Evolutionary conservation across 139 green algal genomes (phyloP), one percentile per base, ranked within the genome.

Genomic region (Haematococcus sp.): DNA sequence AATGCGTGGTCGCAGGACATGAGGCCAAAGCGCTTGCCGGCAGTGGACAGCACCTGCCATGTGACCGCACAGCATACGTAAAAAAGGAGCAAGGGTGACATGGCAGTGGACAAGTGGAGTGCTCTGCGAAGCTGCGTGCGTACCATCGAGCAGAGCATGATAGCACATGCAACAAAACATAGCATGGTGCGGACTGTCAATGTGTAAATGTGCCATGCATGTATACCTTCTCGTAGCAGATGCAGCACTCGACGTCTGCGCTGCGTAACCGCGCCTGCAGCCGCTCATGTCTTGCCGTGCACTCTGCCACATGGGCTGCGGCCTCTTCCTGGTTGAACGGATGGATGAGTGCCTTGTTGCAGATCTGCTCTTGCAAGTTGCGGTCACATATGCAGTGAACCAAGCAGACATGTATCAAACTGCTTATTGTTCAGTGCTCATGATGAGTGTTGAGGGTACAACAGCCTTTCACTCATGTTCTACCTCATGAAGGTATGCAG

Each of bases 1-100:
- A 97, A 97, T 40, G 85, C 25, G 76, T 97, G 92, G 27, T 94
- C 84, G 73, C 92, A 96, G 43, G 70, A 63, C 72, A 97, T 76
- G 77, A 97, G 87, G 1, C 92, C 92, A 77, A 97, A 97, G 34
- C 80, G 81, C 33, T 87, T 83, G 7, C 87, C 80, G 0, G 59
- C 54, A 0, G 82, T 75, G 4, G 66, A 73, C 40, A 73, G 27
- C 52, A 94, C 89, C n/a, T 49, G 40, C 40, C 40, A n/a, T n/a
- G n/a, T n/a, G n/a, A n/a, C n/a, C 76, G 59, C 91, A 96, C 83
- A 93, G 86, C 19, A 94, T 71, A 9, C 63, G 64, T 15, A 56
- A 63, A 63, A 20, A 16, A 63, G 55, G 55, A 25, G 55, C 55
- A 54, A 16, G 44, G 44, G n/a, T n/a, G n/a, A n/a, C n/a, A n/a